These are phyloP conservation scores for Erucastrum elatum DNA, from an alignment of 345 rosid genomes.

Conservation along the genomic window DNA sequence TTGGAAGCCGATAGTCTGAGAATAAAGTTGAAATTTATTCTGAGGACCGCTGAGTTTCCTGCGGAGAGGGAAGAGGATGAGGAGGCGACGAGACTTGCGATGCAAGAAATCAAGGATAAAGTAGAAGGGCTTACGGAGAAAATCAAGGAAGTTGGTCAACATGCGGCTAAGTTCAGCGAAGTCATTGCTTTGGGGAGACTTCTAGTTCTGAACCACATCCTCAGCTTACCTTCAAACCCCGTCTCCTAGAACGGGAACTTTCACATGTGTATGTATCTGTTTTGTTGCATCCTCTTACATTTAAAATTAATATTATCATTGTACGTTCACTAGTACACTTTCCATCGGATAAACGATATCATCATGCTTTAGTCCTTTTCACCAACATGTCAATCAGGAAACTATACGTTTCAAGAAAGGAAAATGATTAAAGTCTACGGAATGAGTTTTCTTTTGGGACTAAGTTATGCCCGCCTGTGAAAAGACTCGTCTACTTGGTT, in stretches of 20 bases:
- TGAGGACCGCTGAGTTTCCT: conserved; percentile 46
- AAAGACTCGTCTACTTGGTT: too few relatives aligned
- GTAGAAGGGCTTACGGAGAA: conserved; percentile 47
- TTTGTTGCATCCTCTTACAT: not conserved
- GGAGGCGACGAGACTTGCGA: conserved; percentile 47
- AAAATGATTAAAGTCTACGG: too few relatives aligned
- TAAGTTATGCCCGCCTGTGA: too few relatives aligned
- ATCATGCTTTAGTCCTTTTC: too few relatives aligned
- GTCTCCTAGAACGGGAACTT: conserved; percentile 15
- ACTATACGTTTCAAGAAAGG: too few relatives aligned
- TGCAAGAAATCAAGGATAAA: conserved; percentile 64
- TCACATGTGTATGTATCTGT: not conserved
- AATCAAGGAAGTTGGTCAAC: conserved; percentile 53
- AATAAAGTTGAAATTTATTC: conserved; percentile 40
- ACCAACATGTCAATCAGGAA: too few relatives aligned
- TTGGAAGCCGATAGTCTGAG: conserved; percentile 46
- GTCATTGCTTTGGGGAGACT: conserved; percentile 63
- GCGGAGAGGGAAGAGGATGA: conserved; percentile 42
- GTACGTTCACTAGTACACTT: too few relatives aligned
- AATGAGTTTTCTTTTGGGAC: too few relatives aligned
- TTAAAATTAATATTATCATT: not conserved
- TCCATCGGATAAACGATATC: too few relatives aligned
- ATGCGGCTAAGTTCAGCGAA: conserved; percentile 57
- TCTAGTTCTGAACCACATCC: conserved; percentile 52
- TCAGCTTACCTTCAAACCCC: conserved; percentile 29